phyloP scores from a whole-genome alignment of 345 rosid genomes.

The Citrus reticulata region DNA sequence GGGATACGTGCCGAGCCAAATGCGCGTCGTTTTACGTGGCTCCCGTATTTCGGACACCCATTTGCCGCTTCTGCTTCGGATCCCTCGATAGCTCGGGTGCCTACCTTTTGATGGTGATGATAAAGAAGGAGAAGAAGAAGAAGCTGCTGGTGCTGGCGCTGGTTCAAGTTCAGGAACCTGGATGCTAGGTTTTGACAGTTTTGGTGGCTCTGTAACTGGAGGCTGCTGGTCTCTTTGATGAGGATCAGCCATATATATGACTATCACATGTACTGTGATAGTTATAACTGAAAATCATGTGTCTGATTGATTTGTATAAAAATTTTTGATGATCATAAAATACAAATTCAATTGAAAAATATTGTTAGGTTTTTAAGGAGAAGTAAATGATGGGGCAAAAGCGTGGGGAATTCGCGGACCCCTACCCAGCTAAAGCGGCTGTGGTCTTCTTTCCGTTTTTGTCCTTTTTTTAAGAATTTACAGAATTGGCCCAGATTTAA shows the following conservation, averaged over 20 bases:
- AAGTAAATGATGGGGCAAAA: neutral
- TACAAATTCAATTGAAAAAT: neutral
- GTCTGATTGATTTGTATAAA: neutral
- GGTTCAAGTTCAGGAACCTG: slow-evolving; percentile 6
- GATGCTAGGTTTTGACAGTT: slow-evolving; percentile 6
- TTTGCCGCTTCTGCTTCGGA: slow-evolving; percentile 68
- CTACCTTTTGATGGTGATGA: slow-evolving; percentile 28
- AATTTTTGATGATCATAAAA: neutral
- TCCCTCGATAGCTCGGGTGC: slow-evolving; percentile 47
- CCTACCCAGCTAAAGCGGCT: neutral
- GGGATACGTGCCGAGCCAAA: slow-evolving; percentile 72
- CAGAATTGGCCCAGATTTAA: neutral
- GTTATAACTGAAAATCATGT: neutral
- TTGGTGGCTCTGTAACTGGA: neutral
- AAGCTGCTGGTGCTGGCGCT: neutral
- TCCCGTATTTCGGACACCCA: slow-evolving; percentile 81
- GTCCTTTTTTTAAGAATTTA: no score
- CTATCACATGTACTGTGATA: neutral
- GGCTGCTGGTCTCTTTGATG: neutral
- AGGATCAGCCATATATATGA: slow-evolving; percentile 18
- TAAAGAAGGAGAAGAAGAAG: slow-evolving; percentile 12
- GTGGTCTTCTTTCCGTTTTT: neutral
- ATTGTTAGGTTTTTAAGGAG: slow-evolving; percentile 5
- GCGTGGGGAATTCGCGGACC: slow-evolving; percentile 42
- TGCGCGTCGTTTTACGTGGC: slow-evolving; percentile 66